Evolutionary conservation across 768 basidiomycete genomes (phyloP), one percentile per base, ranked within the genome.

Genomic region (Lanmaoa pseudosensibilis): DNA sequence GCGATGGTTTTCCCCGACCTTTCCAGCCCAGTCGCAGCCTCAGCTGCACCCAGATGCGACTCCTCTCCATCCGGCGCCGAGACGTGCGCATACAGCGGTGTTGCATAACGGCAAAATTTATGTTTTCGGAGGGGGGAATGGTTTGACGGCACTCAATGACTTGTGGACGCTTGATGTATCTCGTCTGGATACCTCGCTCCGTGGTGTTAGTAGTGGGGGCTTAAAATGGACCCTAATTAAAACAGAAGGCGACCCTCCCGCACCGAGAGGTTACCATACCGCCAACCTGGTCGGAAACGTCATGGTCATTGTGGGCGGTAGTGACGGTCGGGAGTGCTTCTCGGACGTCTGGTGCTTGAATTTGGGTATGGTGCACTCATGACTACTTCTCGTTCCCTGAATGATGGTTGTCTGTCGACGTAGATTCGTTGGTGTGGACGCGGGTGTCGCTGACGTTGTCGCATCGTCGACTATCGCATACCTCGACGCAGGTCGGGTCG

Each of bases 61-160:
- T 9, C 57, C 64, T 21, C 69, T 67, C 23, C 71, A 71, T 41
- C 85, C 90, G 0, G 80, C 83, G 3, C 85, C 88, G 3, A 84
- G 95, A 10, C 85, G 95, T 27, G 94, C 95, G 2, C 95, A 98
- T 70, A 91, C 92, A 0, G 84, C 92, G 1, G 88, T 94, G 15
- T 73, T 85, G 21, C 86, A 92, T 65, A 75, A 77, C 30, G 78
- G 80, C 55, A 87, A 83, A 66, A 80, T 98, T 0, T 92, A 90
- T 77, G 73, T 97, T 4, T 97, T 96, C 64, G 95, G 94, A 9
- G 94, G 95, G n/a, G 94, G 95, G 3, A 95, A 93, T 56, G 95
- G 95, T 0, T 77, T 88, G 75, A 83, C 82, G n/a, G 94, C 95
- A 0, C 77, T 97, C 53, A 91, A 92, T 62, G 94, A 97, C 69